A percentile compares a stretch with the other conserved stretches of the same genome.
Conservation (phyloP, 179 eudicot species). For the Beta lomatogona region DNA sequence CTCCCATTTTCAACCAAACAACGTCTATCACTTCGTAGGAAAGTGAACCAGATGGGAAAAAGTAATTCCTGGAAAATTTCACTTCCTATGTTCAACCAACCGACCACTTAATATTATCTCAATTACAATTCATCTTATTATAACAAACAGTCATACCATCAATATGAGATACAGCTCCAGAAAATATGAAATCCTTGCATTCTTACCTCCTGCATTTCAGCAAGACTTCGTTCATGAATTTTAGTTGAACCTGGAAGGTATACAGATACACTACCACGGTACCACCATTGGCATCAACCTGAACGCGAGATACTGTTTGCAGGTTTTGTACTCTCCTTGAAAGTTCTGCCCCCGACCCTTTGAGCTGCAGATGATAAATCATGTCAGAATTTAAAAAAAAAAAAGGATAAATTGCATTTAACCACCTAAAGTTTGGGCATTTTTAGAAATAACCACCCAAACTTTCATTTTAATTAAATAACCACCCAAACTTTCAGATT, state of each 20-base stretch:
- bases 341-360: constrained; percentile 96
- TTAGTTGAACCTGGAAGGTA: constrained; percentile 85
- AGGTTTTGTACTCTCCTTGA: constrained; percentile 94
- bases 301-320: constrained; percentile 75
- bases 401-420: no score
- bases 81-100: no score
- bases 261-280: constrained; percentile 55
- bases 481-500: no score
- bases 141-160: not conserved
- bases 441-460: no score
- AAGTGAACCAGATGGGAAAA: no score
- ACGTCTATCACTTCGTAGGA: no score
- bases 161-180: not conserved
- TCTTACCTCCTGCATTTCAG: constrained; percentile 94
- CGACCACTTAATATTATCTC: not conserved
- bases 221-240: constrained; percentile 84
- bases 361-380: constrained; percentile 58
- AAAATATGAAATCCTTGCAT: not conserved
- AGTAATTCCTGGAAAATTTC: no score
- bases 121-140: not conserved
- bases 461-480: no score
- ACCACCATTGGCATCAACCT: constrained; percentile 64
- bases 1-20: no score
- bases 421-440: no score
- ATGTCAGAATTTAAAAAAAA: no score